Base-by-base conservation (phyloP, 2,329 filamentous ascomycete species). In the Ophiostoma himal-ulmi region DNA sequence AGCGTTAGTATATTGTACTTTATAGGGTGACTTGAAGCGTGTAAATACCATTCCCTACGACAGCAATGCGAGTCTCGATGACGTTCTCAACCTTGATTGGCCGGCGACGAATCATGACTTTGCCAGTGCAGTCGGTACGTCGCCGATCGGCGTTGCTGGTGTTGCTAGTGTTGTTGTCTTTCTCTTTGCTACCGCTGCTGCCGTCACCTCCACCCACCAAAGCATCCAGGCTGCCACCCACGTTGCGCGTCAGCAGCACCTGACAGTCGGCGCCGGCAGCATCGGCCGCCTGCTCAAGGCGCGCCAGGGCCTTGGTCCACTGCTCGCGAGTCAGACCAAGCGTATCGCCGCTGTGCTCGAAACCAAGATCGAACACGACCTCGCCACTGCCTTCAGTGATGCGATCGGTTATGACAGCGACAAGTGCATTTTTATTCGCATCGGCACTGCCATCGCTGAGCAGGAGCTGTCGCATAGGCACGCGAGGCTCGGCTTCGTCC, bases 51-150 rank as follows among this genome's bases (percentile, higher is more conserved):
- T 99, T 99, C 67, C 95, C 95, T 8, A 99, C 95, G 0, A 99
- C 95, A 0, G 94, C 95, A 81, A 99, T 96, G 75, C 95, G 84
- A 11, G 94, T 97, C 84, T 99, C 95, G 72, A 97, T 97, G 36
- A 96, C 91, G 71, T 96, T 89, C 77, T 98, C 93, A 5, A 92
- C 86, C 14, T 85, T 90, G 26, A 85, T 82, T 2, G 94, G 93
- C 30, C 86, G 82, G 76, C 90, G 89, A 54, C 95, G 88, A 72
- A 98, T 86, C 75, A 98, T 86, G 68, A 97, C 79, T 79, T 97
- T 98, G n/a, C 94, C 93, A 73, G 88, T 91, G 74, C 89, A 90
- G 69, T 89, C 89, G 74, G 87, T 90, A 1, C 60, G 57, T 72
- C 92, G 88, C 76, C 91, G 94, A 71, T 84, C 82, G 71, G 82